Base-by-base conservation (phyloP, 1,284 basidiomycete species). In the Pseudozyma flocculosa region DNA sequence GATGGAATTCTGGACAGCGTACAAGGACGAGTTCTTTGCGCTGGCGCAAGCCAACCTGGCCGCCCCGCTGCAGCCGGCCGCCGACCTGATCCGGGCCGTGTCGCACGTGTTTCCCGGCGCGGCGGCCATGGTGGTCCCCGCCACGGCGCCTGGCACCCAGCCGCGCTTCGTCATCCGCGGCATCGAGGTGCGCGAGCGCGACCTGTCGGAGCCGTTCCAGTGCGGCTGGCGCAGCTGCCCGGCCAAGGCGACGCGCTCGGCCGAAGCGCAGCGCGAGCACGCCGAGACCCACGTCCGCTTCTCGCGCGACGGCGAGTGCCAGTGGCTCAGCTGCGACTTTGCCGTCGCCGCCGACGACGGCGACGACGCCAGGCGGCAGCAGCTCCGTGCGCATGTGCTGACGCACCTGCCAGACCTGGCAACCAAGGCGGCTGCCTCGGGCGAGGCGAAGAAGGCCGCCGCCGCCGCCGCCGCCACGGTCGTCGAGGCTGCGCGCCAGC, bases 1-100 rank as follows among this genome's bases (percentile, higher is more conserved):
- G 78, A 89, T 92, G 48, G 88, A 89, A 60, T 88, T 93, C 62
- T 93, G 90, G 90, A 88, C 85, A 52, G 81, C 90, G 14, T 93
- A 93, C 80, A 87, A 88, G 69, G 87, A 88, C 54, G 75, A 79
- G 47, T 80, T 80, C 40, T 62, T 68, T n/a, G 49, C 56, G 8
- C 49, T 50, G 29, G 51, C 66, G 22, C 38, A 51, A 13, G 26
- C 43, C 15, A 49, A 53, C 38, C 40, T 82, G 80, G 69, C 79
- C 81, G 13, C 84, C 83, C 81, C 82, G 40, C 80, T 88, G 45
- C 84, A 89, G 18, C 85, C 85, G 1, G 90, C 90, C 0, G 87
- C 88, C 2, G 90, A 92, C 41, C 87, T 92, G 41, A 93, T 93
- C 73, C 90, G 91, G 73, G 88, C 87, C 56, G 88, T 90, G 48